Conservation (phyloP, 2,329 filamentous ascomycete species). For the Daldinia eschscholtzii region DNA sequence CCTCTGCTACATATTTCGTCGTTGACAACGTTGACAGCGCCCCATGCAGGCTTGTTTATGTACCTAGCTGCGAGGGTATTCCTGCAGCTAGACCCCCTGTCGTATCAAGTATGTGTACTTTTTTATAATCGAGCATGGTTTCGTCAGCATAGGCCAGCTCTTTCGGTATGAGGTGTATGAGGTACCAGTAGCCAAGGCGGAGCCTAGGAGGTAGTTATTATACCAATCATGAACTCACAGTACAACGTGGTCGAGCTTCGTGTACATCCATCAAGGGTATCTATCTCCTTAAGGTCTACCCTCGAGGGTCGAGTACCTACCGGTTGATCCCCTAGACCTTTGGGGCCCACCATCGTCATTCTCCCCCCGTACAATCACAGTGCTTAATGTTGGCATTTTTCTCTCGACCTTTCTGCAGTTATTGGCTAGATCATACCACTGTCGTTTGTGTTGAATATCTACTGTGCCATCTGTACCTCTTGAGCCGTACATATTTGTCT, state of each 20-base stretch:
- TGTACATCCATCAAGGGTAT: constrained; percentile 42
- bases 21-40: constrained; percentile 43
- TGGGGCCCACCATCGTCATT: constrained; percentile 46
- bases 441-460: constrained; percentile 43
- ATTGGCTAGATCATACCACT: constrained; percentile 45
- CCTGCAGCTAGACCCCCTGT: constrained; percentile 45
- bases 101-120: constrained; percentile 46
- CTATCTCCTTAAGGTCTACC: constrained; percentile 37
- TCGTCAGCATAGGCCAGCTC: constrained; percentile 46
- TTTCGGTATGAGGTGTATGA: constrained; percentile 48
- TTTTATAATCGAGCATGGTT: constrained; percentile 46
- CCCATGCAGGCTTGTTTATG: constrained; percentile 48
- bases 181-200: constrained; percentile 49
- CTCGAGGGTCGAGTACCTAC: constrained; percentile 43
- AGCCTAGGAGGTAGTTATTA: constrained; percentile 37
- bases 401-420: constrained; percentile 41
- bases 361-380: constrained; percentile 45
- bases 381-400: constrained; percentile 45
- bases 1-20: constrained; percentile 39
- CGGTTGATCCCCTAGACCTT: constrained; percentile 46
- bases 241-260: constrained; percentile 43
- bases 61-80: constrained; percentile 47
- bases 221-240: constrained; percentile 41
- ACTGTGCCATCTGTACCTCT: constrained; percentile 43
- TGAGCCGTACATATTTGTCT: constrained; percentile 42